Evolutionary conservation across 345 rosid species (phyloP), one percentile per base, ranked within the genome.

Genomic region (Xanthoceras sorbifolium): DNA sequence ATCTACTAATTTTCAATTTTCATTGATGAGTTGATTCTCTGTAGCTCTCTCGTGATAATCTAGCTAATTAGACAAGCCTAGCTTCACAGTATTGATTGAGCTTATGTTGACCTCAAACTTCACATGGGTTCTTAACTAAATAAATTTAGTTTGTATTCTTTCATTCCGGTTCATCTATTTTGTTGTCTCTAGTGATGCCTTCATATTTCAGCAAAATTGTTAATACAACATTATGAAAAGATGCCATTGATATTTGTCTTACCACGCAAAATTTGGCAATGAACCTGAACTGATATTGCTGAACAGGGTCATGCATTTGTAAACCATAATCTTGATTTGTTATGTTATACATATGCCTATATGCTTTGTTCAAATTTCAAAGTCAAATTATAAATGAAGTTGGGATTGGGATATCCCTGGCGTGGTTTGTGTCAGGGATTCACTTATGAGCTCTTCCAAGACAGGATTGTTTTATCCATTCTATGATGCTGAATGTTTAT

Each of bases 61-160:
- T 48, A 4, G 69, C 26, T 54, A 62, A 74, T 46, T 57, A 44
- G 28, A 26, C 20, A 59, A 74, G 77, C 69, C 61, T 18, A 29
- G 22, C 28, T n/a, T 63, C 3, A 29, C 50, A n/a, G 22, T 4
- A 8, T 31, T 20, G 31, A 8, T 75, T 32, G 22, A 32, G 36
- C 77, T 75, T 46, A 29, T 10, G 38, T 46, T 61, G 42, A 62
- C 32, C 32, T 48, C 54, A 64, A 54, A 46, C 25, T 72, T 70
- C 20, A 23, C 12, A 7, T 46, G n/a, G 52, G 5, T 31, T 2
- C n/a, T 44, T 44, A 64, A 32, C 5, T 25, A 40, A 29, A 63
- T 17, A 44, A 9, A 8, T 59, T n/a, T 15, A 59, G 32, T 60
- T 11, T 40, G 10, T 61, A 60, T 38, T 40, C 40, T 22, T 26